phyloP scores from a whole-genome alignment of 768 basidiomycete genomes.

The Nidularia sp. region DNA sequence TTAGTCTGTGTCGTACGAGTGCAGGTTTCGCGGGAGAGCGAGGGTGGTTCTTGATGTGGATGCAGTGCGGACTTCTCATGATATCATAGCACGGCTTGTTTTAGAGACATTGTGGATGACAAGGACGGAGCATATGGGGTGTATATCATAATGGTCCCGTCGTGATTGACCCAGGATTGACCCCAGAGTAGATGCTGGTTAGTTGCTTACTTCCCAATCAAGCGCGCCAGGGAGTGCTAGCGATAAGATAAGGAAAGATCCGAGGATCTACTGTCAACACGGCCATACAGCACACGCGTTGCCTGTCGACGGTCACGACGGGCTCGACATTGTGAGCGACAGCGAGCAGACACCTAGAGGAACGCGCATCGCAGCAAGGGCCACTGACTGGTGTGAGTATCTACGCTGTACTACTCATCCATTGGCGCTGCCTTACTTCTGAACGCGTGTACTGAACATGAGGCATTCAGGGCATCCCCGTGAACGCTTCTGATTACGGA shows the following conservation, averaged over 20 bases:
- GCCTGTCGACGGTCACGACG: not conserved
- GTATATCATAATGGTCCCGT: too few relatives aligned
- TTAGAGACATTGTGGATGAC: too few relatives aligned
- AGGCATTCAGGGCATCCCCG: conserved; percentile 47
- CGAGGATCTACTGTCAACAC: not conserved
- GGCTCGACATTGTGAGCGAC: not conserved
- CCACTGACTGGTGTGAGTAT: conserved; percentile 18
- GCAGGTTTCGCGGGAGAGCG: too few relatives aligned
- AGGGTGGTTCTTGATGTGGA: too few relatives aligned
- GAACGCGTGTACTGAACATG: conserved; percentile 53
- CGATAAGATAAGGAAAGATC: conserved; percentile 16
- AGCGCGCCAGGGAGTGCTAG: not conserved
- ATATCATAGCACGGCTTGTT: too few relatives aligned
- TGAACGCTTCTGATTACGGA: conserved; percentile 25
- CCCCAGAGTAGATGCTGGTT: not conserved
- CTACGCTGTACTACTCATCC: conserved; percentile 4
- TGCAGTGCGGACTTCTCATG: too few relatives aligned
- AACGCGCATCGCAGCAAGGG: conserved; percentile 3
- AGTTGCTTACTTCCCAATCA: too few relatives aligned
- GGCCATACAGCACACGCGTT: conserved; percentile 10
- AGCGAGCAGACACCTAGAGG: not conserved
- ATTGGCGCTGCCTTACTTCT: conserved; percentile 12
- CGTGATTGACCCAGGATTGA: not conserved
- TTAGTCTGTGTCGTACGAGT: too few relatives aligned
- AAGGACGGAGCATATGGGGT: too few relatives aligned